Percentiles rank a stretch among this genome's conserved stretches.
Conservation (phyloP, 179 eudicot genomes). For the Beta corolliflora region DNA sequence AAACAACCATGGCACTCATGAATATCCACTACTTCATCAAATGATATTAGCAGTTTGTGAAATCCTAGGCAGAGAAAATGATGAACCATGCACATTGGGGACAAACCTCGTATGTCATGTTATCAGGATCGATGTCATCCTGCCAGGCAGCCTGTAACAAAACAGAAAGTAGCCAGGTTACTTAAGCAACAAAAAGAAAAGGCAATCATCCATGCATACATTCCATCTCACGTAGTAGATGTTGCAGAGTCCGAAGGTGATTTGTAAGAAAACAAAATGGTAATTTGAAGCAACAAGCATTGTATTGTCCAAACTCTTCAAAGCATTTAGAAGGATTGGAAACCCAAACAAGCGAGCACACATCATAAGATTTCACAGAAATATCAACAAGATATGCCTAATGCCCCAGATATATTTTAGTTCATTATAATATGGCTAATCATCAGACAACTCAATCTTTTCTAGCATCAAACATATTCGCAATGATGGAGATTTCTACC, state of each 20-base stretch:
- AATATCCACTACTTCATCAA: background rate
- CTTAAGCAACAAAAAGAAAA: background rate
- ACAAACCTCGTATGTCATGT: constrained; percentile 80
- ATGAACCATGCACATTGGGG: background rate
- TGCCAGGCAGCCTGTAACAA: constrained; percentile 53
- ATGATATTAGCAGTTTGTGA: background rate
- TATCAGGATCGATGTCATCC: constrained; percentile 66
- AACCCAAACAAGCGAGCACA: background rate
- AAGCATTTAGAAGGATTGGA: background rate
- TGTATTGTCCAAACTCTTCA: background rate
- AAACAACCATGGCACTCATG: background rate
- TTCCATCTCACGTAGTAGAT: background rate
- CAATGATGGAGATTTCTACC: constrained; percentile 30
- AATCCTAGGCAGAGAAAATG: background rate
- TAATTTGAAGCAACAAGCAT: background rate
- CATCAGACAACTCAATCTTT: background rate
- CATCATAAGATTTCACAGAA: too few relatives aligned
- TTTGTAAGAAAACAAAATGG: background rate
- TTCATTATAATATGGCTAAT: background rate
- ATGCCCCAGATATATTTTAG: too few relatives aligned
- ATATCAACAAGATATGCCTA: too few relatives aligned
- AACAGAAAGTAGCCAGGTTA: background rate
- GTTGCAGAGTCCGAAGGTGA: background rate
- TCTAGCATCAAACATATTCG: background rate
- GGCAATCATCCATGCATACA: background rate